A percentile compares a stretch with the other conserved stretches of the same genome.
Evolutionary conservation across 441 rosid genomes (phyloP).

Genomic region (Gossypium schwendimanii): DNA sequence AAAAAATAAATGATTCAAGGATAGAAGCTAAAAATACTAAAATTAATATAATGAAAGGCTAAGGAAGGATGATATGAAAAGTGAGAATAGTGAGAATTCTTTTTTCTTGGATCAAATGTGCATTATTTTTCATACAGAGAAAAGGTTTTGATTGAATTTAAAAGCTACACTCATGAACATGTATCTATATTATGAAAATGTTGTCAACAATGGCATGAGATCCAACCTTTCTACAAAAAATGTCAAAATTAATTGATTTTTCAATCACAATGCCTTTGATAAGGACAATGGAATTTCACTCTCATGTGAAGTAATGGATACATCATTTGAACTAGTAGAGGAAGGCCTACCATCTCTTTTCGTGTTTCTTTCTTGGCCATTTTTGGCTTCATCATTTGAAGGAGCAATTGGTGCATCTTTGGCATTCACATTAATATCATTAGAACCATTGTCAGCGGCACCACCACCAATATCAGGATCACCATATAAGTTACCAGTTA

Average conservation of each 20-base stretch:
- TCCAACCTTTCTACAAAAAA: background rate
- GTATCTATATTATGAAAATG: too few relatives aligned
- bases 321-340: slow-evolving; percentile 13
- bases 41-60: too few relatives aligned
- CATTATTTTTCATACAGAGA: too few relatives aligned
- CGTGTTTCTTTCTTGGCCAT: background rate
- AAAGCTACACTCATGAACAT: too few relatives aligned
- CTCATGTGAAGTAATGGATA: slow-evolving; percentile 25
- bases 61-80: too few relatives aligned
- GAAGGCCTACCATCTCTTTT: background rate
- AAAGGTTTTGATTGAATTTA: too few relatives aligned
- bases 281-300: slow-evolving; percentile 40
- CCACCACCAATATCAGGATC: background rate
- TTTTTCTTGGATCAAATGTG: too few relatives aligned
- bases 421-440: background rate
- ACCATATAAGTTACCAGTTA: slow-evolving; percentile 35
- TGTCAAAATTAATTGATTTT: background rate
- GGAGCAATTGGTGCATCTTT: background rate
- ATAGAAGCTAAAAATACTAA: too few relatives aligned
- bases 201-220: background rate
- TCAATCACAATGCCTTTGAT: slow-evolving; percentile 23
- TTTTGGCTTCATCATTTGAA: background rate
- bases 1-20: too few relatives aligned
- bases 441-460: background rate
- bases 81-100: too few relatives aligned